Base-by-base conservation (phyloP, 768 basidiomycete species). In the Rhodotorula babjevae region DNA sequence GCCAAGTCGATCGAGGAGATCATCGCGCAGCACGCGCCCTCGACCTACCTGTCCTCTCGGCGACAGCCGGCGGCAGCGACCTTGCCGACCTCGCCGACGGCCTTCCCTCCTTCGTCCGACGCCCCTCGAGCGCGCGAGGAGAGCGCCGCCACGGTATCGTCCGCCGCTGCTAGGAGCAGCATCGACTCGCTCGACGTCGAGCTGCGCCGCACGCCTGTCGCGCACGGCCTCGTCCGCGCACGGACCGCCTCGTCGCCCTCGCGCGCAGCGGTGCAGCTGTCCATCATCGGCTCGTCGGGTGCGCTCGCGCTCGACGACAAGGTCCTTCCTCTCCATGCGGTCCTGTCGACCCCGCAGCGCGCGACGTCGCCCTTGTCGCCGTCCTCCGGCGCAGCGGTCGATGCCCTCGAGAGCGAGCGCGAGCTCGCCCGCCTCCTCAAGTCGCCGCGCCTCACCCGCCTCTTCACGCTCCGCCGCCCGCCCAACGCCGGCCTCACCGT, bases 381-480 rank as follows among this genome's bases (percentile, higher is more conserved):
- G 10, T 21, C 9, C 21, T 21, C 16, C 25, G 50, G 18, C 18
- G 19, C 16, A 5, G 5, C 36, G 18, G 27, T 27, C 53, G 60
- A 61, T 3, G 23, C 65, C 2, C 33, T n/a, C 47, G n/a, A 47
- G 3, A 21, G 47, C n/a, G 70, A 65, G 31, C 63, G 59, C 23
- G 69, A 75, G 15, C 70, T 75, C 23, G 64, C 70, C 1, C 49
- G 27, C 18, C 68, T 75, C 15, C 67, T 75, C 50, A 47, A 46
- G 12, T 66, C 64, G 1, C 86, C 89, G 25, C 86, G 90, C 62
- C 83, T 96, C 71, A 98, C 93, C 0, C 91, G 90, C 0, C 81
- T 93, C 57, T 81, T 96, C 53, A 88, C 84, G 71, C 87, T 95
- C 57, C 90, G 88, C 25, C 86, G 90, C 50, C 87, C 87, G 5